Base-by-base conservation (phyloP, 495 filamentous ascomycete species). In the Penicillium egyptiacum region DNA sequence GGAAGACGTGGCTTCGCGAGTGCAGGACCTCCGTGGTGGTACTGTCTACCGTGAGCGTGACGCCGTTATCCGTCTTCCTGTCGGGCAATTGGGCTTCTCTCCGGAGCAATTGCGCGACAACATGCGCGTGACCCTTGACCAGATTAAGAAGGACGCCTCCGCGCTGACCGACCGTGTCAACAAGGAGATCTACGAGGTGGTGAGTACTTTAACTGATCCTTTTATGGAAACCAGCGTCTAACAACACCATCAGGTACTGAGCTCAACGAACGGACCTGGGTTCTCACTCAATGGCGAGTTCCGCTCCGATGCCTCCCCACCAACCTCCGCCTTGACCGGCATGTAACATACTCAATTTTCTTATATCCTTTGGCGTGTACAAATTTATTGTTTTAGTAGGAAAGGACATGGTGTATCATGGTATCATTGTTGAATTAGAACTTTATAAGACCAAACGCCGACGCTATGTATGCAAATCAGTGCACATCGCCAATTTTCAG, bases 121-220 rank as follows among this genome's bases (percentile, higher is more conserved):
- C 73, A 80, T 98, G 72, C 87, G 85, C 74, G 75, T 83, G 33
- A 86, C 96, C 57, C 80, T 98, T 63, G 79, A 80, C 2, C 76
- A 83, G 55, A 68, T 98, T 50, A 96, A 91, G 83, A 83, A 83
- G 68, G 90, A 96, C 66, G 83, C 93, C 39, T 74, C 71, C 28
- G 67, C 70, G 10, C 57, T 96, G 50, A 88, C 85, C 48, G 88
- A 95, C 63, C 80, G 78, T 58, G 80, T 88, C 37, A 79, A 76
- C 53, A 98, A 98, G 81, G 82, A 89, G 44, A 76, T 98, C 45
- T 84, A 91, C 63, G 95, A 98, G 77, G 90, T 98, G 65, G 92
- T 88, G 65, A 67, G 82, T 76, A 11, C 31, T 42, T 28, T 19
- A 17, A 28, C 49, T 1, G 4, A 30, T 6, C 11, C 4, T 6